A percentile compares a stretch with the other conserved stretches of the same genome.
phyloP scores from a whole-genome alignment of 805 yeast species.

The Kurtzmaniella cleridarum region DNA sequence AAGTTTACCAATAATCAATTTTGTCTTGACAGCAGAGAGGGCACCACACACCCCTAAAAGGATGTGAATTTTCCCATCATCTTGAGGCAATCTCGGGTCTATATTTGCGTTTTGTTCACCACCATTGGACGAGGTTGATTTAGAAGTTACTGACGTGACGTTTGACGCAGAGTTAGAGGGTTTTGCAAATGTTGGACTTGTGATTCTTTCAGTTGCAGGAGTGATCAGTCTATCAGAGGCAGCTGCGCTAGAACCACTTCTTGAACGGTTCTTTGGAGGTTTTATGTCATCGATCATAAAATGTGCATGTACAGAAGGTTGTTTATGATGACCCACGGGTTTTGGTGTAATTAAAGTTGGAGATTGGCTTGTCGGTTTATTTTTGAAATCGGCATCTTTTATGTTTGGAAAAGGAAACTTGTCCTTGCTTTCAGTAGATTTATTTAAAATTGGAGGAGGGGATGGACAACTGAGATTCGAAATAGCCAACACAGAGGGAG shows the following conservation, averaged over 20 bases:
- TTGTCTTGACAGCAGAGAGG: constrained; percentile 45
- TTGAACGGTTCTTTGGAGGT: constrained; percentile 33
- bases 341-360: constrained; percentile 24
- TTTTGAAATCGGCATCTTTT: background rate
- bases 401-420: background rate
- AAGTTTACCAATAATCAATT: constrained; percentile 46
- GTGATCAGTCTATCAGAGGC: constrained; percentile 16
- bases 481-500: constrained; percentile 52
- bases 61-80: constrained; percentile 53
- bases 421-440: constrained; percentile 4
- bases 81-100: constrained; percentile 47
- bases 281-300: constrained; percentile 67
- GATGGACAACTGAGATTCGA: constrained; percentile 62
- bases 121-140: background rate
- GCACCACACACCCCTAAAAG: constrained; percentile 58
- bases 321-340: constrained; percentile 40
- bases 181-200: background rate
- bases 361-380: constrained; percentile 12
- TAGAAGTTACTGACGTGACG: constrained; percentile 3
- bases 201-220: background rate
- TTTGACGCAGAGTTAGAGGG: background rate
- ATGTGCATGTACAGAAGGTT: constrained; percentile 73
- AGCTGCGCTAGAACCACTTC: constrained; percentile 34
- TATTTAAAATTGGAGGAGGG: constrained; percentile 61
- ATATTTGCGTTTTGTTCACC: constrained; percentile 43